A percentile compares a stretch with the other conserved stretches of the same genome.
Evolutionary conservation across 148 eudicot species (phyloP).

Genomic region (Amaranthus cruentus): DNA sequence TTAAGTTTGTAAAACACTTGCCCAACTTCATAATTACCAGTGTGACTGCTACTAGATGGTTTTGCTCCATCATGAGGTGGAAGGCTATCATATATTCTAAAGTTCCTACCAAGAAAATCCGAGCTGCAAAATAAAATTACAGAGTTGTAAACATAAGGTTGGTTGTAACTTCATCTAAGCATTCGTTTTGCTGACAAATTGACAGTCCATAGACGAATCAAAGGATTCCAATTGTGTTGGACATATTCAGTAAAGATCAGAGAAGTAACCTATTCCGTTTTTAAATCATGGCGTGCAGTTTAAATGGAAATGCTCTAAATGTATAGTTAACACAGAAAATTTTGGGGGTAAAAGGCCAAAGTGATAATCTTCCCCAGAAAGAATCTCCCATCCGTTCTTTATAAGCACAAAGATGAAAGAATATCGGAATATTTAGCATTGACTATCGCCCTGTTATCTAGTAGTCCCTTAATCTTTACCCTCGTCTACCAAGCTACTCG

Average conservation of each 20-base stretch:
- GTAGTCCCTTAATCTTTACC: not conserved
- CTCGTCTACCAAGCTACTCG: not conserved
- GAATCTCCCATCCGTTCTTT: not conserved
- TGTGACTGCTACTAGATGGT: conserved; percentile 60
- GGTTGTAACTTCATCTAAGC: not conserved
- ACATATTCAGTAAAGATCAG: too few relatives aligned
- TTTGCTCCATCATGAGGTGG: conserved; percentile 82
- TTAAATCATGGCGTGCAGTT: too few relatives aligned
- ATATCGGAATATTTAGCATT: not conserved
- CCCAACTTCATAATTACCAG: conserved; percentile 80
- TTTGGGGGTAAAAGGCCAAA: too few relatives aligned
- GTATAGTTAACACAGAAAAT: too few relatives aligned
- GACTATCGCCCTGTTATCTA: not conserved
- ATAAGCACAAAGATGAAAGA: not conserved
- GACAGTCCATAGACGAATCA: not conserved
- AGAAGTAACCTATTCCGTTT: too few relatives aligned
- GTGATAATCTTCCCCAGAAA: not conserved
- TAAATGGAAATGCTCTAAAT: too few relatives aligned
- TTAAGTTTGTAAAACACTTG: conserved; percentile 83
- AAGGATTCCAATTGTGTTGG: too few relatives aligned
- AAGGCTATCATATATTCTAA: conserved; percentile 75
- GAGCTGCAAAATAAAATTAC: conserved; percentile 46
- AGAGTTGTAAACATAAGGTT: not conserved
- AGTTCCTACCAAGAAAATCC: conserved; percentile 98
- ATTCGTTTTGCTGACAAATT: not conserved